Base-by-base conservation (phyloP, 441 rosid genomes). In the Erodium moschatum region DNA sequence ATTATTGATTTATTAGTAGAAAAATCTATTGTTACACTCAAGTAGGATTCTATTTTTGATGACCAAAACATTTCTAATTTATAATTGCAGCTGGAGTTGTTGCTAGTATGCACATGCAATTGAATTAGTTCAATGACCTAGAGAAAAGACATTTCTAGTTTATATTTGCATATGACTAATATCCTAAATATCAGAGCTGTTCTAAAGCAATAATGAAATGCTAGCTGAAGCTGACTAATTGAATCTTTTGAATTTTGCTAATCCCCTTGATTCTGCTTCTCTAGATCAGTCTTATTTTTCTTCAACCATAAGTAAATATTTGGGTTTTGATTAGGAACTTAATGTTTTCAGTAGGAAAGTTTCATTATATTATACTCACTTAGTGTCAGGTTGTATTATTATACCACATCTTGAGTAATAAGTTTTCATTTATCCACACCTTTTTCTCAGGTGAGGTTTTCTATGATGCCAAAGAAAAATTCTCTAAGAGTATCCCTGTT, bases 381-480 rank as follows among this genome's bases (percentile, higher is more conserved):
- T 19, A 56, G 63, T 56, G 27, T 20, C 3, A 19, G 63, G 24
- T 56, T 56, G 63, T 56, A 18, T 56, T 9, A 10, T 56, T 19
- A 56, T 56, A 10, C 63, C 29, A 56, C 29, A 56, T 56, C 63
- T 56, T 19, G 27, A 56, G 24, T 18, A 56, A 20, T 19, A 56
- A 56, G 24, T 18, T 8, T 19, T 56, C 63, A 18, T 56, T 56
- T 56, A 20, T 56, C 24, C 18, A 10, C 12, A 18, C 56, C 60
- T 75, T 80, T 74, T 69, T 56, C 27, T 56, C 82, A 94, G 99
- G 91, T 65, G 96, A 94, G 40, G 76, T 81, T 6, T 94, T 88
- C 80, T 83, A 86, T 74, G 99, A 94, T 74, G 90, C 94, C 60
- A 79, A 86, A 81, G 83, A 77, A 19, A 83, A 84, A 60, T 87